These are phyloP conservation scores for Periglandula ipomoeae DNA, from an alignment of 2,329 filamentous ascomycete genomes.

Conservation along the genomic window DNA sequence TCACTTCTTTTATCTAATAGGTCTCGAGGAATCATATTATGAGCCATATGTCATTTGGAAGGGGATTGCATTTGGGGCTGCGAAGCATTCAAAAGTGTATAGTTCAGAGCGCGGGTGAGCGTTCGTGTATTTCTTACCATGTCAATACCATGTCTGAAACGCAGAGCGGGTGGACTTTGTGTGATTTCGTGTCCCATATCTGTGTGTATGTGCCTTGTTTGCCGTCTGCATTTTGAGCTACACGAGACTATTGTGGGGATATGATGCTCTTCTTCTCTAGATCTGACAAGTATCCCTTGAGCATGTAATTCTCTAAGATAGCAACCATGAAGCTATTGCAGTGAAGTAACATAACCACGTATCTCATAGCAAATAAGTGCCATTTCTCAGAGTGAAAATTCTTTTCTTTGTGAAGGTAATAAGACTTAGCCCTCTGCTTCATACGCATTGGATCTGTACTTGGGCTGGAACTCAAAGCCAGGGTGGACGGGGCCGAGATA, in stretches of 20 bases:
- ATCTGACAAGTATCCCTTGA: too few relatives aligned
- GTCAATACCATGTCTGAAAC: background rate
- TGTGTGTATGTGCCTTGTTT: background rate
- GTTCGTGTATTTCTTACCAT: background rate
- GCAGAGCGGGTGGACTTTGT: background rate
- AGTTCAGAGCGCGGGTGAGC: slow-evolving; percentile 1
- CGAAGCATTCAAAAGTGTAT: background rate
- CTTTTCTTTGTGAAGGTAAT: too few relatives aligned
- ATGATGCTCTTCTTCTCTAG: too few relatives aligned
- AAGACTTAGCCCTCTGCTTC: slow-evolving; percentile 69
- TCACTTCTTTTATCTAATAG: background rate
- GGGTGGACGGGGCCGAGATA: slow-evolving; percentile 86
- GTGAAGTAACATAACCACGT: too few relatives aligned
- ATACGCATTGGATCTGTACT: slow-evolving; percentile 93
- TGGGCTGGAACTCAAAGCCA: slow-evolving; percentile 89
- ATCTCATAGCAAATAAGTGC: too few relatives aligned
- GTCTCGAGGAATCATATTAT: background rate
- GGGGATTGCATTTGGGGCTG: background rate
- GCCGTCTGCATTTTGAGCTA: background rate
- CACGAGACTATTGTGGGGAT: too few relatives aligned
- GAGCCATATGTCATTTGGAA: background rate
- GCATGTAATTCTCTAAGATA: too few relatives aligned
- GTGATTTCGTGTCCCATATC: background rate
- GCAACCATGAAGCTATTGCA: too few relatives aligned
- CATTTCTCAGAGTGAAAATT: too few relatives aligned